A percentile compares a stretch with the other conserved stretches of the same genome.
phyloP scores from a whole-genome alignment of 345 rosid genomes.

The Kandelia obovata region DNA sequence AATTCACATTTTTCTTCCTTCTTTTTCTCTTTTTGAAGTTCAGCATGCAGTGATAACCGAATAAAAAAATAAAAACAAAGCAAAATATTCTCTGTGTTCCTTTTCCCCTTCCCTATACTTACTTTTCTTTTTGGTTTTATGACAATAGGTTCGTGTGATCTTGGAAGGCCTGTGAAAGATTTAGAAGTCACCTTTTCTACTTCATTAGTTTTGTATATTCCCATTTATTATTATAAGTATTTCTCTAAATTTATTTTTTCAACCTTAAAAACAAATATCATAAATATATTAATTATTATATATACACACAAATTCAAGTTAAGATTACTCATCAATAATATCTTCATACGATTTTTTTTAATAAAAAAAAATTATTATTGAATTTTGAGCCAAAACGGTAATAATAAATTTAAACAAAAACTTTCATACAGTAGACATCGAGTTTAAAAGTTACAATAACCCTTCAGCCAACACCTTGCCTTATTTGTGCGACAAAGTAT shows the following conservation, averaged over 20 bases:
- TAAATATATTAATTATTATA: no score
- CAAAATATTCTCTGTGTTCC: background rate
- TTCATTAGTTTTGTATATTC: background rate
- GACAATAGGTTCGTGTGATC: background rate
- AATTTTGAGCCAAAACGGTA: no score
- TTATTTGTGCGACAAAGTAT: no score
- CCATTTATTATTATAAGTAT: background rate
- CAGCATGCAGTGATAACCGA: background rate
- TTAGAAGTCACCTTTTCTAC: background rate
- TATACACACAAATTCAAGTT: no score
- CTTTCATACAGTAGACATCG: no score
- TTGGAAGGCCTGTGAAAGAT: background rate
- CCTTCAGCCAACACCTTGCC: no score
- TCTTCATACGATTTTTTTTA: no score
- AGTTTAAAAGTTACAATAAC: no score
- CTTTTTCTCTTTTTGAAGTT: background rate
- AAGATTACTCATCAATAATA: no score
- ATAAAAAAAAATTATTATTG: no score
- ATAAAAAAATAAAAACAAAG: background rate
- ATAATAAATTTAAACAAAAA: no score
- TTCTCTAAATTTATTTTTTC: background rate
- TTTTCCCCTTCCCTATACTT: slow-evolving; percentile 7
- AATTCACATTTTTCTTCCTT: slow-evolving; percentile 10
- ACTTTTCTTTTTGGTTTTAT: background rate
- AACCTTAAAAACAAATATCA: background rate